A percentile compares a stretch with the other conserved stretches of the same genome.
These are phyloP conservation scores for Termitomyces sp. DNA, from an alignment of 768 basidiomycete genomes.

Conservation along the genomic window DNA sequence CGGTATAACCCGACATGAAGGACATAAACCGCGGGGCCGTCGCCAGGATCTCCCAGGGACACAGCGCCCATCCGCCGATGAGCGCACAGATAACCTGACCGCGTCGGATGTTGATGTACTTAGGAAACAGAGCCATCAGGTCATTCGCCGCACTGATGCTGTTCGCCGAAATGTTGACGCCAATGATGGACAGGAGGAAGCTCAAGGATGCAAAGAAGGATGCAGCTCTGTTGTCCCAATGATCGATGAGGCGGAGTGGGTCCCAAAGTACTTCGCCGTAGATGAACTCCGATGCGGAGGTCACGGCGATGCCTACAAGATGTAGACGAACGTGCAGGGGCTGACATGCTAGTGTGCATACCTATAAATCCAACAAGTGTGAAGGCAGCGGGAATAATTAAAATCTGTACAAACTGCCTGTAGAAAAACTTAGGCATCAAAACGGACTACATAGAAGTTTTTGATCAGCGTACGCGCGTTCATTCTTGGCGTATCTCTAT, in stretches of 20 bases:
- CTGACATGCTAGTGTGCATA: constrained; percentile 3
- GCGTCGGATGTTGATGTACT: constrained; percentile 76
- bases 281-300: constrained; percentile 66
- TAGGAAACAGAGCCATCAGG: constrained; percentile 71
- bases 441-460: too few relatives aligned
- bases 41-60: constrained; percentile 81
- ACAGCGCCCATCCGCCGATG: constrained; percentile 78
- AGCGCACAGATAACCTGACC: constrained; percentile 78
- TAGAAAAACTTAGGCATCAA: too few relatives aligned
- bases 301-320: constrained; percentile 66
- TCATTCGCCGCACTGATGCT: constrained; percentile 74
- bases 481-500: constrained; percentile 70
- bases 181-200: constrained; percentile 70
- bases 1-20: constrained; percentile 82
- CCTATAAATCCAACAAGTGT: constrained; percentile 73
- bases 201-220: background rate
- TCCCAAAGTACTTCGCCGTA: constrained; percentile 73
- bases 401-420: constrained; percentile 70
- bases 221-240: background rate
- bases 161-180: constrained; percentile 80
- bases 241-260: constrained; percentile 68
- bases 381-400: constrained; percentile 76
- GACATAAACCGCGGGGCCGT: constrained; percentile 66
- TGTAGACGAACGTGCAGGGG: too few relatives aligned
- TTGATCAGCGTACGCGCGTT: constrained; percentile 45